Conservation (phyloP, 768 basidiomycete species). For the Kwoniella bestiolae region DNA sequence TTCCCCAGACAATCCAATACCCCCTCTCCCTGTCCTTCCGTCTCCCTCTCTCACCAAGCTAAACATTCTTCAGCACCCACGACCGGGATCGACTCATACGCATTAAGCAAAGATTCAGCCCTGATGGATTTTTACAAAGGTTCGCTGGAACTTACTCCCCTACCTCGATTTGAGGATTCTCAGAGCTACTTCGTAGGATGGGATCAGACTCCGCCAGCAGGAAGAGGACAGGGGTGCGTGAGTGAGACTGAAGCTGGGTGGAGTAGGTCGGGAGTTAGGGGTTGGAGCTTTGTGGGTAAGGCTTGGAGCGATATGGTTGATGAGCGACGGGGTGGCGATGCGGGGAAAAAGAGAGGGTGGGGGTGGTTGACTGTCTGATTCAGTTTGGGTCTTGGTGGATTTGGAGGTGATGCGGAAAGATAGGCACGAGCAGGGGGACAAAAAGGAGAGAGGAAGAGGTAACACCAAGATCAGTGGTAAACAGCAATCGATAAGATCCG, state of each 20-base stretch:
- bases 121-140: slow-evolving; percentile 15
- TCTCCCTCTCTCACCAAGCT: neutral
- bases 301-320: slow-evolving; percentile 2
- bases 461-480: no score
- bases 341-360: neutral
- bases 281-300: neutral
- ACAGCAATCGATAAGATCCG: no score
- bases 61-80: neutral
- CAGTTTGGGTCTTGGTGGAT: neutral
- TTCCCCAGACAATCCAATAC: neutral
- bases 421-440: neutral
- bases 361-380: slow-evolving; percentile 6
- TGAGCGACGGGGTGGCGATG: neutral
- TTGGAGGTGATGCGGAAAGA: neutral
- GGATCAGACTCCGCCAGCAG: neutral
- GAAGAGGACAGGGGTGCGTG: neutral
- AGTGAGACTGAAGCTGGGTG: slow-evolving; percentile 13
- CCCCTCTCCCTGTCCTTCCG: neutral
- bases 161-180: slow-evolving; percentile 1
- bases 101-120: slow-evolving; percentile 5
- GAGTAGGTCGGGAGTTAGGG: neutral
- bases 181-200: slow-evolving; percentile 2
- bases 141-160: slow-evolving; percentile 11
- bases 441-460: neutral
- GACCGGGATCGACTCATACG: neutral